Base-by-base conservation (phyloP, 441 rosid genomes). In the Melastoma candidum region DNA sequence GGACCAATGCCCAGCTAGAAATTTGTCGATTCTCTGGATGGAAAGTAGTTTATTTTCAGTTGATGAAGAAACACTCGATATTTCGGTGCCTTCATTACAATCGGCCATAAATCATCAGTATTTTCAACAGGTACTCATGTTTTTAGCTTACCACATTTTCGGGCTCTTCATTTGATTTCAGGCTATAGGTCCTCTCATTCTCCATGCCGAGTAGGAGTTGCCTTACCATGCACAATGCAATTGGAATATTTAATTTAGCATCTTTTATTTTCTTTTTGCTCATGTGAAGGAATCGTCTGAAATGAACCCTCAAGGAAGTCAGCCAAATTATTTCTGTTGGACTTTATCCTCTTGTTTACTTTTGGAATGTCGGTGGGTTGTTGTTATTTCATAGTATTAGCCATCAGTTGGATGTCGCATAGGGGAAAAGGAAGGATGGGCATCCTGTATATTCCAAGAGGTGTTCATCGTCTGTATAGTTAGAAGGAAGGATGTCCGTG, bases 291-390 rank as follows among this genome's bases (percentile, higher is more conserved):
- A 63, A 60, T 43, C 72, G 57, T 58, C 53, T 43, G 72, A 46
- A 58, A 57, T 65, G 46, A 64, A 60, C 54, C 39, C 55, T 9
- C 43, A 32, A 2, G 66, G 61, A 58, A 49, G 59, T 58, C 41
- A 22, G 44, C 47, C 59, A 57, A 74, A 63, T 69, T 73, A 63
- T 47, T 47, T 45, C 11, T 71, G 65, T 48, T 51, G 60, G 65
- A 60, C 54, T 59, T 62, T 67, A 39, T 56, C 60, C 49, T 66
- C 62, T 56, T 67, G 69, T 59, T 60, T 75, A 54, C 62, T 61
- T 54, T 69, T 71, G 67, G 67, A 56, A 66, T 77, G 77, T 65
- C 79, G 88, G 82, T 82, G 81, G 74, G 29, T 80, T 41, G 54
- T 83, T 51, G 24, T 77, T 68, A 75, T 77, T 74, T 70, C 59